Percentiles rank a stretch among this genome's conserved stretches.
phyloP scores from a whole-genome alignment of 495 filamentous ascomycete species.

The Venustampulla echinocandica region DNA sequence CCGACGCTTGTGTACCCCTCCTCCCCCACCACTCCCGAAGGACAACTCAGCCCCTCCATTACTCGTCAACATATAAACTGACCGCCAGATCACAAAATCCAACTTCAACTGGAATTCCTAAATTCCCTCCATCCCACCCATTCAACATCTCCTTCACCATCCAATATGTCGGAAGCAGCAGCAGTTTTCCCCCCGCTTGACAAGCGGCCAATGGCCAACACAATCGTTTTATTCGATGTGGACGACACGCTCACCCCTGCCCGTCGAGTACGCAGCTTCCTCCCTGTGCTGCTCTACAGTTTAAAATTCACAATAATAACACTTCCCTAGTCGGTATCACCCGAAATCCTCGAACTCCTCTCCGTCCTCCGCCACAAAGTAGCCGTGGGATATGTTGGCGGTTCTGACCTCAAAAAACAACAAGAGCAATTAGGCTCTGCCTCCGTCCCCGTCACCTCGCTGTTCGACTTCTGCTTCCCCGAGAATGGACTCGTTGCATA shows the following conservation, averaged over 20 bases:
- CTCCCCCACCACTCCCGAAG: too few relatives aligned
- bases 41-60: too few relatives aligned
- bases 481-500: conserved; percentile 94
- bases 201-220: conserved; percentile 77
- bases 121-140: background rate
- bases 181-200: conserved; percentile 60
- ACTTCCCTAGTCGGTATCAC: conserved; percentile 45
- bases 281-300: background rate
- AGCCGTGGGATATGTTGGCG: conserved; percentile 86
- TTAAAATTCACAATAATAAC: conserved; percentile 5
- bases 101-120: background rate
- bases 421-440: conserved; percentile 82
- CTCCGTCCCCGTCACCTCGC: conserved; percentile 53
- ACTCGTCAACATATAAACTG: too few relatives aligned
- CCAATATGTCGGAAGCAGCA: conserved; percentile 7
- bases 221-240: conserved; percentile 88
- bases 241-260: conserved; percentile 80
- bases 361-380: conserved; percentile 73
- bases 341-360: conserved; percentile 78
- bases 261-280: conserved; percentile 54
- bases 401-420: conserved; percentile 82
- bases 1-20: too few relatives aligned
- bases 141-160: conserved; percentile 3
- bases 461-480: conserved; percentile 95
- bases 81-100: too few relatives aligned